phyloP scores from a whole-genome alignment of 257 asterid species.

The Solanum virginianum region DNA sequence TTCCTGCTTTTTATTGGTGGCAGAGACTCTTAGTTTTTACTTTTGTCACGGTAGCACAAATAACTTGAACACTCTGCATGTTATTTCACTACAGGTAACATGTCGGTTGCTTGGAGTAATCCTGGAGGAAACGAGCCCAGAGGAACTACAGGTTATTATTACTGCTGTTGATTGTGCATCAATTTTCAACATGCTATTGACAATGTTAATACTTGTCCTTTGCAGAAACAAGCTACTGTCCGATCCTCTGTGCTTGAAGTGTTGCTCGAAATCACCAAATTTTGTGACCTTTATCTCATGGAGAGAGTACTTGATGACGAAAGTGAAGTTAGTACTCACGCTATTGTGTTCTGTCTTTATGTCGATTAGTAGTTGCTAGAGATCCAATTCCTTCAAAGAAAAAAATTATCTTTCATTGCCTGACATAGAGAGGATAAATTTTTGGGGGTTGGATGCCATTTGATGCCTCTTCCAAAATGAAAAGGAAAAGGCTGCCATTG shows the following conservation, averaged over 20 bases:
- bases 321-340: conserved; percentile 50
- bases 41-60: not conserved
- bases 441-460: not conserved
- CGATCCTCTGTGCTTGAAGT: conserved; percentile 71
- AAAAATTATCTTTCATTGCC: not conserved
- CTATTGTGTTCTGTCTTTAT: not conserved
- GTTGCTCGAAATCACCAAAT: conserved; percentile 82
- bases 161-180: not conserved
- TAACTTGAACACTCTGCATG: not conserved
- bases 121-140: conserved; percentile 75
- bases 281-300: conserved; percentile 92
- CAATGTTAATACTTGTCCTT: not conserved
- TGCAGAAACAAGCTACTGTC: conserved; percentile 90
- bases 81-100: conserved; percentile 42
- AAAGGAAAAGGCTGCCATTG: not conserved
- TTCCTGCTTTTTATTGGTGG: not conserved
- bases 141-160: conserved; percentile 72
- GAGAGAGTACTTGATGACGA: conserved; percentile 91
- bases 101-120: conserved; percentile 73
- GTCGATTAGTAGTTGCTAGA: not conserved
- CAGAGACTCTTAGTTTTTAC: not conserved
- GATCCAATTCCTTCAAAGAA: not conserved
- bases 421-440: not conserved
- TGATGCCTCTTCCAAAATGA: not conserved
- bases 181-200: not conserved